Evolutionary conservation across 1,139 yeast species (phyloP), one percentile per base, ranked within the genome.

Genomic region (Saccharomycopsis crataegensis): DNA sequence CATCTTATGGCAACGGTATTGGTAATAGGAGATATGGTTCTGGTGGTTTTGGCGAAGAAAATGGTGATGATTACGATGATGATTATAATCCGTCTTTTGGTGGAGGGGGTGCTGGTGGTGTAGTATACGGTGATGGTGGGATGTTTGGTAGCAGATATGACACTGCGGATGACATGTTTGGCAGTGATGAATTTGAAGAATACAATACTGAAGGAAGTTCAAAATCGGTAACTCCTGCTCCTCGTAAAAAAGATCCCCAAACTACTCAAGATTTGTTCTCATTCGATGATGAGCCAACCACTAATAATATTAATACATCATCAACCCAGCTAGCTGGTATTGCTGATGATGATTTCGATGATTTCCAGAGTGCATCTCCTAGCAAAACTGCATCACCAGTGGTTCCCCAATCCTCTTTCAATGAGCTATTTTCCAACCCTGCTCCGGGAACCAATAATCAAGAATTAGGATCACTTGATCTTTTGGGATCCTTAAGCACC

Each of bases 271-370:
- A 84, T 63, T 73, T 84, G 59, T 75, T 82, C 59, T 74, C 80
- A 9, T 75, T 79, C 59, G 79, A 74, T 57, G 75, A 70, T 40
- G 59, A 65, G 9, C 59, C 70, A 8, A 58, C 63, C 8, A 65
- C 61, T 2, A 16, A 46, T 17, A 50, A 36, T 8, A 17, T n/a
- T 16, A 14, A 8, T 17, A 14, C 14, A 2, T 45, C 36, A 17
- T 3, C 45, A 11, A 22, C 45, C 1, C 7, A 9, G 2, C 28
- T 16, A 3, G 41, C 43, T 16, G 71, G 58, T 12, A 81, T 74
- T 22, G 86, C 82, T 45, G 89, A 83, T 47, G 95, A 86, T 60
- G 97, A 90, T 62, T 91, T 91, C 69, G 96, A 88, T 60, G 98
- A 93, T 62, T 91, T 91, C 77, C 97, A 91, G 69, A 82, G 87